Conservation (phyloP, 139 green algal species). For the Coelastrella sp. region DNA sequence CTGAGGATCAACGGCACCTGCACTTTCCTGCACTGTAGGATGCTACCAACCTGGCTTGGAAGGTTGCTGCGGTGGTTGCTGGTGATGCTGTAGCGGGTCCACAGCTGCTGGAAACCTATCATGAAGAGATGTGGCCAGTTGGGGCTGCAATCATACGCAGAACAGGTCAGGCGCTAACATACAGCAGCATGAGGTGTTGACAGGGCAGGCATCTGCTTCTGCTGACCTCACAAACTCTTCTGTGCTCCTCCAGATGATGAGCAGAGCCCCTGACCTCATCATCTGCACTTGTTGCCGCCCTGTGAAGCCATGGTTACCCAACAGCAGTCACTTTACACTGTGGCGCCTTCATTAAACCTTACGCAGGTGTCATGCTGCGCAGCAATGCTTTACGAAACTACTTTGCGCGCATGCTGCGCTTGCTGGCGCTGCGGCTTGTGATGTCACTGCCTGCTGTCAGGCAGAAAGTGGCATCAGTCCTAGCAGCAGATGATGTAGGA, state of each 20-base stretch:
- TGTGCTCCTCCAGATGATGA: background rate
- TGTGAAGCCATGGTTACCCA: too few relatives aligned
- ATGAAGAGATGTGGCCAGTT: conserved; percentile 21
- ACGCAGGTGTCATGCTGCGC: conserved; percentile 1
- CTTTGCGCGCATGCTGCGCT: background rate
- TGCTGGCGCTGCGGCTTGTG: background rate
- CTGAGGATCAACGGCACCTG: too few relatives aligned
- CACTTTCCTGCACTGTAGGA: background rate
- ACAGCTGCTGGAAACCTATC: conserved; percentile 25
- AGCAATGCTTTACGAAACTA: conserved; percentile 10
- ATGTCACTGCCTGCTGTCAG: background rate
- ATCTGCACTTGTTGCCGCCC: background rate
- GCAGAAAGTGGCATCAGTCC: background rate
- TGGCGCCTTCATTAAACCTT: background rate
- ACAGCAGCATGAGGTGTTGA: too few relatives aligned
- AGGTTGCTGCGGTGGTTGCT: conserved; percentile 8
- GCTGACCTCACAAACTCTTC: too few relatives aligned
- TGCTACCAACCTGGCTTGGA: conserved; percentile 26
- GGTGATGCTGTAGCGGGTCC: background rate
- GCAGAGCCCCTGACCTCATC: background rate
- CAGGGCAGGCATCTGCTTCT: too few relatives aligned
- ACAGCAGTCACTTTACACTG: too few relatives aligned
- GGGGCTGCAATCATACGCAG: conserved; percentile 5
- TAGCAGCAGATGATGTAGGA: background rate
- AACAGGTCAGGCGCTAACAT: background rate